phyloP scores from a whole-genome alignment of 2,329 filamentous ascomycete genomes.

The Phialophora chinensis region DNA sequence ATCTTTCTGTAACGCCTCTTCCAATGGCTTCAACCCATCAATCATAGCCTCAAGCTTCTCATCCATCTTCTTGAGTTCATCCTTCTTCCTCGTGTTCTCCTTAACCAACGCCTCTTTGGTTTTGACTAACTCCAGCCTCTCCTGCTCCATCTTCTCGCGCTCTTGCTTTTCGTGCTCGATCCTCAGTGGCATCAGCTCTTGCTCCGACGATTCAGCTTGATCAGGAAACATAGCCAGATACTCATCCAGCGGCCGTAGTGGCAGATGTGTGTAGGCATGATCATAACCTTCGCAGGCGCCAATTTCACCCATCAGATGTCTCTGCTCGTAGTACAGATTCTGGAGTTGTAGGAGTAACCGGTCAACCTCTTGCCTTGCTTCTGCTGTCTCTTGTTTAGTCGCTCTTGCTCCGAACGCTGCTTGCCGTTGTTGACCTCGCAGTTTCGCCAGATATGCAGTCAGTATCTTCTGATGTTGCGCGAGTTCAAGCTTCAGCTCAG shows the following conservation, averaged over 20 bases:
- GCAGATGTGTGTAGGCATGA: conserved; percentile 85
- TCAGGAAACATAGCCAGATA: conserved; percentile 80
- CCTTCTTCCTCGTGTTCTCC: conserved; percentile 90
- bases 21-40: conserved; percentile 57
- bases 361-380: conserved; percentile 89
- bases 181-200: conserved; percentile 83
- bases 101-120: conserved; percentile 72
- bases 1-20: conserved; percentile 38
- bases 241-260: conserved; percentile 80
- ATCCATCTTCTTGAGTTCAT: conserved; percentile 88
- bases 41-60: conserved; percentile 93
- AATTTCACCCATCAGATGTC: conserved; percentile 89
- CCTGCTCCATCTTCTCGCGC: conserved; percentile 82
- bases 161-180: conserved; percentile 90
- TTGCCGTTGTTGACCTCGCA: conserved; percentile 81
- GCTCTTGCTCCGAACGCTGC: conserved; percentile 81
- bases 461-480: conserved; percentile 81
- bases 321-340: conserved; percentile 95
- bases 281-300: conserved; percentile 88
- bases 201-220: conserved; percentile 72
- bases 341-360: conserved; percentile 89
- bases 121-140: conserved; percentile 76
- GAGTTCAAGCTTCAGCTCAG: conserved; percentile 62
- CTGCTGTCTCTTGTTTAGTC: conserved; percentile 84
- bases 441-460: conserved; percentile 75